Base-by-base conservation (phyloP, 371 early-diverging fungal species). In the Mortierella sp. region DNA sequence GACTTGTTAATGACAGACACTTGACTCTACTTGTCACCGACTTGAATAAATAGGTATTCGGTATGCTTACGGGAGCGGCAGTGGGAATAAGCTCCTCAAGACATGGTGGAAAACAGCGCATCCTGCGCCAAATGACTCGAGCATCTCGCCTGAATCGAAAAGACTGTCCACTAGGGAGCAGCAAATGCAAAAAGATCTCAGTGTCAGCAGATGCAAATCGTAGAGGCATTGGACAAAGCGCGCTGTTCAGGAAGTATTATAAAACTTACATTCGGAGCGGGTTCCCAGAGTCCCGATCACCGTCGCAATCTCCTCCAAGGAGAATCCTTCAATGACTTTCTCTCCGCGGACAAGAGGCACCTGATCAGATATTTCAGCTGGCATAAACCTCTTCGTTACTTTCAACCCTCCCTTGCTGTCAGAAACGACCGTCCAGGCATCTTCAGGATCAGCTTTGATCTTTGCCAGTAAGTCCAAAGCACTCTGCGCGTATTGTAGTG, bases 241-340 rank as follows among this genome's bases (percentile, higher is more conserved):
- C 1, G 4, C 45, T 21, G 50, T 39, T 25, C 28, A 40, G 25
- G 19, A n/a, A 37, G 13, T 6, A 31, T n/a, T 10, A n/a, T 4
- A 14, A 13, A 22, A 54, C 69, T 69, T 57, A 64, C 81, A 73
- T 25, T 63, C 63, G 14, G 69, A 56, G 25, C 86, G 78, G 1
- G 78, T 67, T 1, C 82, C 82, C 7, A 78, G 71, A 17, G 83
- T 82, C 19, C 81, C 82, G 6, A 87, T 80, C 9, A 87, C 81
- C 1, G 86, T 77, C 0, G 82, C 79, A 19, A 87, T 80, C 51
- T 87, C 88, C 39, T 86, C 88, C 25, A 83, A 44, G 6, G 88
- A 87, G 52, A 83, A 86, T 17, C 82, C 78, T 50, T 87, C 88
- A 40, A 87, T 85, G 13, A 87, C 85, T 48, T 85, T 86, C 24